Percentiles rank a stretch among this genome's conserved stretches.
Evolutionary conservation across 306 rosid species (phyloP).

Genomic region (Boehmeria nivea): DNA sequence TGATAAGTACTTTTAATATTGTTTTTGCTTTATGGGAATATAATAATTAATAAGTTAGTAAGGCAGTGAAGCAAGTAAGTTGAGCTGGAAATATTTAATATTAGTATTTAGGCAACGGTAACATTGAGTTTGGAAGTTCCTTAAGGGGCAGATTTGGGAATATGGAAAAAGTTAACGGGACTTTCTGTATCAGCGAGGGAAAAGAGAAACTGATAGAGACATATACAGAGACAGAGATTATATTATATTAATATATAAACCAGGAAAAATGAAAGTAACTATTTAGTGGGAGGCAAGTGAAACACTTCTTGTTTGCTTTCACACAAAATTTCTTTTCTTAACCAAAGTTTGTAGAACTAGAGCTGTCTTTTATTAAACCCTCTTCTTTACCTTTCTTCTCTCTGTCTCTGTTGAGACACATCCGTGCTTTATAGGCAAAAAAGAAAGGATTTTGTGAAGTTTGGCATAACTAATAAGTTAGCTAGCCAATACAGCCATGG

Average conservation of each 20-base stretch:
- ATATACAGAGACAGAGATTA: background rate
- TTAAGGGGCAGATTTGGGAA: conserved; percentile 58
- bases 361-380: conserved; percentile 10
- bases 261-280: background rate
- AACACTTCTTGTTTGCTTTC: conserved; percentile 25
- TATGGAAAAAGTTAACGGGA: conserved; percentile 52
- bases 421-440: conserved; percentile 3
- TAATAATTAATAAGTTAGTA: conserved; percentile 7
- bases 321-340: background rate
- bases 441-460: no score
- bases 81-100: conserved; percentile 30
- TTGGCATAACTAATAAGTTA: no score
- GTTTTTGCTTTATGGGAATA: background rate
- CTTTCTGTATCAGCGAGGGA: conserved; percentile 24
- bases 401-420: background rate
- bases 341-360: no score
- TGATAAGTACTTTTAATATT: background rate
- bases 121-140: conserved; percentile 74
- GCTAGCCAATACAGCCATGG: conserved; percentile 39
- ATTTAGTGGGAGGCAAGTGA: conserved; percentile 41
- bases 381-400: conserved; percentile 6
- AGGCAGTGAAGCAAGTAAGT: no score
- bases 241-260: background rate
- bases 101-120: conserved; percentile 76
- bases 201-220: conserved; percentile 8